phyloP scores from a whole-genome alignment of 1,139 yeast genomes.

The Geotrichum siamense region DNA sequence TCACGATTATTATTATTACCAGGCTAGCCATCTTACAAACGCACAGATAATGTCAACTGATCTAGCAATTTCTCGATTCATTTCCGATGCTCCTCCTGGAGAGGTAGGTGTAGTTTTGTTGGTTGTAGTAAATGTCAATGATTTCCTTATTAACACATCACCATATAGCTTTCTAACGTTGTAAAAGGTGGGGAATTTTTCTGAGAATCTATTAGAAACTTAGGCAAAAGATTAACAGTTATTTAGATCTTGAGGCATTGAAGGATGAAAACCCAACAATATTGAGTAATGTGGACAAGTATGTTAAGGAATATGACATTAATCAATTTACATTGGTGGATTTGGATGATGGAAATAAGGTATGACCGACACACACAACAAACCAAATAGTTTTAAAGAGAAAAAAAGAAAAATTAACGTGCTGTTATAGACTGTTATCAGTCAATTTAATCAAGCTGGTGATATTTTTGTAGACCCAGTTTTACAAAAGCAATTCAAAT shows the following conservation, averaged over 20 bases:
- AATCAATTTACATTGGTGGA: conserved; percentile 39
- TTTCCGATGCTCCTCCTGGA: conserved; percentile 51
- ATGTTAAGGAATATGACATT: conserved; percentile 42
- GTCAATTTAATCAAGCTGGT: conserved; percentile 42
- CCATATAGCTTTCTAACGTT: conserved; percentile 26
- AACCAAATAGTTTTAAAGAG: too few relatives aligned
- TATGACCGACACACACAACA: too few relatives aligned
- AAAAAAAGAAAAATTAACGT: neutral
- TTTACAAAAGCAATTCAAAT: conserved; percentile 47
- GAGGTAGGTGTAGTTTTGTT: conserved; percentile 32
- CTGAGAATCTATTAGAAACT: neutral
- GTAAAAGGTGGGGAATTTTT: conserved; percentile 22
- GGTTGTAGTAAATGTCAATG: neutral
- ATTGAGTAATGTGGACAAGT: conserved; percentile 28
- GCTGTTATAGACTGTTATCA: conserved; percentile 35
- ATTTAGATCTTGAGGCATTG: conserved; percentile 32
- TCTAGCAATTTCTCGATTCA: conserved; percentile 34
- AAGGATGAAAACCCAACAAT: conserved; percentile 33
- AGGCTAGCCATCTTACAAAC: neutral
- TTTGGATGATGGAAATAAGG: conserved; percentile 26
- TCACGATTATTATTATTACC: neutral
- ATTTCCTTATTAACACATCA: too few relatives aligned
- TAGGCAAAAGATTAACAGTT: neutral
- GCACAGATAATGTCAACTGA: conserved; percentile 24
- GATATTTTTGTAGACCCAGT: conserved; percentile 43